Evolutionary conservation across 2,329 filamentous ascomycete species (phyloP).

Genomic region (Pseudopithomyces maydicus): DNA sequence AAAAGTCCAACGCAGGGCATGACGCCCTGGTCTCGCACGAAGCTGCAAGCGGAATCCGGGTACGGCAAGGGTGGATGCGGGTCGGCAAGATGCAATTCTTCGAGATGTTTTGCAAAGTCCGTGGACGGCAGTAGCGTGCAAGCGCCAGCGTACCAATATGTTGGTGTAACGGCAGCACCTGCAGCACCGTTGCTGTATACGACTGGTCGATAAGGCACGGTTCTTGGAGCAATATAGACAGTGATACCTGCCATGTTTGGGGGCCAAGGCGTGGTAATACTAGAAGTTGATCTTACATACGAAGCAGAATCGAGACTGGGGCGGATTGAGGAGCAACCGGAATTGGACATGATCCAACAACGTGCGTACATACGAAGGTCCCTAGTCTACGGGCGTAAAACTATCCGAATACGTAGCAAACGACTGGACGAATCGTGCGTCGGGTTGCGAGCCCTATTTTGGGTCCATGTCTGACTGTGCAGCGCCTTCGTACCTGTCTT

Average conservation of each 20-base stretch:
- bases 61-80: not conserved
- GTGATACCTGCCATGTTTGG: constrained; percentile 16
- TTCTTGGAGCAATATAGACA: constrained; percentile 16
- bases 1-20: not conserved
- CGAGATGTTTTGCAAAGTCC: not conserved
- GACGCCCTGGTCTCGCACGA: constrained; percentile 2
- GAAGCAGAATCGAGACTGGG: not conserved
- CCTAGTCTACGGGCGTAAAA: not conserved
- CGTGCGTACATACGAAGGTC: not conserved
- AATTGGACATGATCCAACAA: not conserved
- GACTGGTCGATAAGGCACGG: not conserved
- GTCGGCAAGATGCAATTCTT: too few species aligned
- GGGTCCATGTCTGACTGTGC: constrained; percentile 10
- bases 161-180: not conserved
- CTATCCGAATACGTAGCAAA: not conserved
- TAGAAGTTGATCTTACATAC: not conserved
- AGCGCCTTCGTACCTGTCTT: not conserved
- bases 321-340: not conserved
- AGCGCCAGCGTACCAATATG: not conserved
- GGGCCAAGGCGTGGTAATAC: not conserved
- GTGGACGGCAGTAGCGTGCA: not conserved
- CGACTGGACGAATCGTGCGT: not conserved
- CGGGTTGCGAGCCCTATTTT: constrained; percentile 5
- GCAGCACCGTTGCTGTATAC: not conserved
- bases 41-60: not conserved